Percentiles rank a stretch among this genome's conserved stretches.
Conservation (phyloP, 1,284 basidiomycete species). For the Singerocomus rubriflavus region DNA sequence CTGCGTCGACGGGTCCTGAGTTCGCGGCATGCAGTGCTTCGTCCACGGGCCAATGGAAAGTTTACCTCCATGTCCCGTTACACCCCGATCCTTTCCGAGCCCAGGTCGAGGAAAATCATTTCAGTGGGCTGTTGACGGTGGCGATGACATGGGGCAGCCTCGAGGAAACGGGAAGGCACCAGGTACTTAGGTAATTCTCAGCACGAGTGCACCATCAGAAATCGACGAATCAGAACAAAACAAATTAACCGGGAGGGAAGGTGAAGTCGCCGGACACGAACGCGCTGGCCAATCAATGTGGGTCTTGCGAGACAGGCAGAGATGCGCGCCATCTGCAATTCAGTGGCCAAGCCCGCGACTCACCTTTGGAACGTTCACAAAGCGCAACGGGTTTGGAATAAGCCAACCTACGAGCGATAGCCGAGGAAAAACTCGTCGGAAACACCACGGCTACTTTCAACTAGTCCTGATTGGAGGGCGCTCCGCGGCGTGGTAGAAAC, state of each 20-base stretch:
- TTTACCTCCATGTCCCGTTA: conserved; percentile 17
- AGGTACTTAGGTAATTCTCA: conserved; percentile 12
- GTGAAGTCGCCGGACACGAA: not conserved
- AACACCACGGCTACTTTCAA: not conserved
- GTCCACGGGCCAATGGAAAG: conserved; percentile 20
- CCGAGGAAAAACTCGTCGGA: not conserved
- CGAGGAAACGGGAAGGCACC: conserved; percentile 18
- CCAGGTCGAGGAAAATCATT: conserved; percentile 15
- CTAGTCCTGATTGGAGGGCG: conserved; percentile 16
- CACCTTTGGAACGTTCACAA: not conserved
- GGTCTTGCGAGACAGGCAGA: not conserved
- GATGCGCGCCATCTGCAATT: no score
- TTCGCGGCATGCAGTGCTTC: conserved; percentile 22
- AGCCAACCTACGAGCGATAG: not conserved
- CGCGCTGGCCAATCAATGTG: not conserved
- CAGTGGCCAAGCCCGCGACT: not conserved
- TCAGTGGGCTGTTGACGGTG: conserved; percentile 15
- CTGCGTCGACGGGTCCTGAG: not conserved
- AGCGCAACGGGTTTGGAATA: not conserved
- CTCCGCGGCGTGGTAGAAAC: conserved; percentile 6
- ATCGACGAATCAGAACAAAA: conserved; percentile 3
- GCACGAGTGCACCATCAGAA: not conserved
- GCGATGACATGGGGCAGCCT: conserved; percentile 23
- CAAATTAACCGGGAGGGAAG: not conserved
- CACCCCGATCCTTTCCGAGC: conserved; percentile 18